Percentiles rank a stretch among this genome's conserved stretches.
These are phyloP conservation scores for Eucalyptus erythrocorys DNA, from an alignment of 345 rosid species.

Conservation along the genomic window DNA sequence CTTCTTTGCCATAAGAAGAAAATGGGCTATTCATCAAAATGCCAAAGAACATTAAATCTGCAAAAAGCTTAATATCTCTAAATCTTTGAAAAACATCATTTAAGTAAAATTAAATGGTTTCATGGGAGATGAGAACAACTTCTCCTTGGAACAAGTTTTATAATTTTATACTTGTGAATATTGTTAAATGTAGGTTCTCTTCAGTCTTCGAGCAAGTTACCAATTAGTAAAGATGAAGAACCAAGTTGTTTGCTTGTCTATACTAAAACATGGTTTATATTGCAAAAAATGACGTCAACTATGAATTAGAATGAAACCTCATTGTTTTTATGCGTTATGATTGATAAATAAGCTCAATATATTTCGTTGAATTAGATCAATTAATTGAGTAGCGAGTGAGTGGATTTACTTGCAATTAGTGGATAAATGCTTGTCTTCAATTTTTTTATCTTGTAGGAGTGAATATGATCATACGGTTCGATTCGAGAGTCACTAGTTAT, in stretches of 20 bases:
- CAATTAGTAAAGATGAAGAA: background rate
- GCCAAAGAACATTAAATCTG: conserved; percentile 59
- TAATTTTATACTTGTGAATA: background rate
- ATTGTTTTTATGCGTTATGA: background rate
- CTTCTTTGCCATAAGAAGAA: conserved; percentile 18
- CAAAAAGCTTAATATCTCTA: conserved; percentile 62
- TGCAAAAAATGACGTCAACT: background rate
- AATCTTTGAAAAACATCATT: conserved; percentile 65
- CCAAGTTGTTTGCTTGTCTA: background rate
- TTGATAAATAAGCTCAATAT: background rate
- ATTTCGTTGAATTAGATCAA: background rate
- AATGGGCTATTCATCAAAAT: conserved; percentile 18
- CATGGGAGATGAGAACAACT: background rate
- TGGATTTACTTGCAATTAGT: background rate
- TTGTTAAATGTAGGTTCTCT: background rate
- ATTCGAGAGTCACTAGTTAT: background rate
- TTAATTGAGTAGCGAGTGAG: background rate
- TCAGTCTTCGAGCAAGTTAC: background rate
- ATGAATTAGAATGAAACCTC: background rate
- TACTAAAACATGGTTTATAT: background rate
- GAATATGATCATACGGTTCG: background rate
- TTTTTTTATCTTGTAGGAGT: background rate
- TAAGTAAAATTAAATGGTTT: background rate
- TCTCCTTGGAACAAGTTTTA: background rate
- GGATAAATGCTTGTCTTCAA: background rate